phyloP scores from a whole-genome alignment of 495 filamentous ascomycete genomes.

The Penicillium pulvis region DNA sequence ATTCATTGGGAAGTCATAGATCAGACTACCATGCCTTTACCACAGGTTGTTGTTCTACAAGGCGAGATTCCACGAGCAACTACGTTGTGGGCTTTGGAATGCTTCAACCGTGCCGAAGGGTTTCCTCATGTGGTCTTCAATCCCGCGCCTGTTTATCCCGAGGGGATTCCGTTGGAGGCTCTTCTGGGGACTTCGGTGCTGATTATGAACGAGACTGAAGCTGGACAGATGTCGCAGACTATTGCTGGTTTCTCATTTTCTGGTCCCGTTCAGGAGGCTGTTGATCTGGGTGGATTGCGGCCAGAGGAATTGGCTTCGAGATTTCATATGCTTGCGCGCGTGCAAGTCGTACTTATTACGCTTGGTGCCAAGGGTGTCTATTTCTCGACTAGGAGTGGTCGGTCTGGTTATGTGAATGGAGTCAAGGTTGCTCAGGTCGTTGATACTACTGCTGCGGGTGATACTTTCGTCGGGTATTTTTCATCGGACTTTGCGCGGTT shows the following conservation, averaged over 20 bases:
- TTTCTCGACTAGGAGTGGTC: conserved; percentile 41
- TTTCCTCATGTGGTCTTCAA: conserved; percentile 48
- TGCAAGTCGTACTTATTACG: conserved; percentile 72
- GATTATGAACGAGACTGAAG: conserved; percentile 83
- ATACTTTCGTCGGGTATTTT: conserved; percentile 71
- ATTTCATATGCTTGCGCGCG: conserved; percentile 59
- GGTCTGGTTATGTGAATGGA: conserved; percentile 44
- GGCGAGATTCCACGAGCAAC: conserved; percentile 73
- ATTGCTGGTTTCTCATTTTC: conserved; percentile 23
- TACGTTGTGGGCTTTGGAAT: conserved; percentile 62
- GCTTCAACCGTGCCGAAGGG: conserved; percentile 35
- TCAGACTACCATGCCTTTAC: conserved; percentile 21
- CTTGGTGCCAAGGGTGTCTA: conserved; percentile 68
- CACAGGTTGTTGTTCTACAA: conserved; percentile 71
- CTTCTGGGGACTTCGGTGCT: conserved; percentile 65
- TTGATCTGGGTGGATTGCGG: conserved; percentile 18
- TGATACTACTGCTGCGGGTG: conserved; percentile 86
- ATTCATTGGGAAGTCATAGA: not conserved
- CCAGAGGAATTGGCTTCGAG: conserved; percentile 45
- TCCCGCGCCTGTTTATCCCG: conserved; percentile 66
- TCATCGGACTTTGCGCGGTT: conserved; percentile 25
- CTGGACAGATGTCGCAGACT: conserved; percentile 56
- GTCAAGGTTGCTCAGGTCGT: conserved; percentile 65
- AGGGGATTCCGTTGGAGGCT: conserved; percentile 49
- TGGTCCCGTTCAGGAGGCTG: not conserved